Evolutionary conservation across 129 eudicot genomes (phyloP), one percentile per base, ranked within the genome.

Genomic region (Helianthus tuberosus): DNA sequence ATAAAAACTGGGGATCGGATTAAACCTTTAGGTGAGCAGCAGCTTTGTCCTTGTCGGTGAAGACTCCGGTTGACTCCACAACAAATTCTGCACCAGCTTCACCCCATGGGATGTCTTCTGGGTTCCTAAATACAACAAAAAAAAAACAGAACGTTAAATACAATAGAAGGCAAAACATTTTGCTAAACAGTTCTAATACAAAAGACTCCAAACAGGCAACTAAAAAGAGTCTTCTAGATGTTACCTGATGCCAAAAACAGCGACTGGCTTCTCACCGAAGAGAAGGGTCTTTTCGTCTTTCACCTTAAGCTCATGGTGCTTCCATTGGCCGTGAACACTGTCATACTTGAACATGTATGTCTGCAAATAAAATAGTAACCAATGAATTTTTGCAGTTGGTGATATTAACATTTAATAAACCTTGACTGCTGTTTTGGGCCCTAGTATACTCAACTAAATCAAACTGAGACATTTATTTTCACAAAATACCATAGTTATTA

Each of bases 321-420:
- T 89, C 96, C 96, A 89, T 53, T 76, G 84, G 17, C 96, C 86
- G 38, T 89, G 96, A 16, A 89, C 96, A 86, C 76, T 86, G 66
- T 89, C 96, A 46, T 89, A 90, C 85, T 90, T 90, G 81, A 90
- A 90, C 96, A 90, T 90, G 64, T 90, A 90, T 4, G 86, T 82
- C 92, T 84, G 83, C 62, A 67, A 16, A 72, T 75, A 74, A 17
- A 11, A 52, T 58, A 64, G 54, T 15, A 52, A 35, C 36, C 47
- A 36, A 12, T 55, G 14, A 66, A 55, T 44, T 14, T 46, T 25
- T 27, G 68, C 38, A 75, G 27, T 29, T 46, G 27, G 49, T 14
- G 20, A 44, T 35, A 29, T 6, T 29, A 41, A 27, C 59, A 55
- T 65, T 32, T 66, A 25, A 55, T n/a, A 11, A 1, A 76, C 5